Evolutionary conservation across 176 grass and related monocot genomes (phyloP).

Genomic region (Chloris gayana): DNA sequence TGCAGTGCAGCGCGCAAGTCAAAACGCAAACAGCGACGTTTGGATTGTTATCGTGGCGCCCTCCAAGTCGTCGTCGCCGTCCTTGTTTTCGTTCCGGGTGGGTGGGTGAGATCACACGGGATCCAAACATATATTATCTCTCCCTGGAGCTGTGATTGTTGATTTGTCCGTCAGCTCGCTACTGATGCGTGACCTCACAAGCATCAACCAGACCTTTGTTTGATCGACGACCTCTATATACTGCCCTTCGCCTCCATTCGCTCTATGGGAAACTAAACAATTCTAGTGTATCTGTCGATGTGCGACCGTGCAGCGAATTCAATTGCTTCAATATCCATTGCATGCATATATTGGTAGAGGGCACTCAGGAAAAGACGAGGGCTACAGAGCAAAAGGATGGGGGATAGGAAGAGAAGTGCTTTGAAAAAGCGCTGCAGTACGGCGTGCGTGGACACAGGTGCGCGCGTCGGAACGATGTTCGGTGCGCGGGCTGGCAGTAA

Average conservation of each 20-base stretch:
- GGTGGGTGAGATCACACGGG: slow-evolving; percentile 21
- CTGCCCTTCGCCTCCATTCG: not conserved
- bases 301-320: not conserved
- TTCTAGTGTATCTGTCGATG: not conserved
- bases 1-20: not conserved
- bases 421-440: not conserved
- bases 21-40: slow-evolving; percentile 17
- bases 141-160: not conserved
- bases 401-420: not conserved
- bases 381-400: slow-evolving; percentile 13
- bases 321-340: slow-evolving; percentile 7
- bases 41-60: not conserved
- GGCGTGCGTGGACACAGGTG: not conserved
- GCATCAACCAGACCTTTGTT: no score
- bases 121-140: slow-evolving; percentile 23
- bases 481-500: slow-evolving; percentile 11
- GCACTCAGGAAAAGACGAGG: not conserved
- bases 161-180: slow-evolving; percentile 17
- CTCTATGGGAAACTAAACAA: not conserved
- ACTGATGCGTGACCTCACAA: slow-evolving; percentile 20
- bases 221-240: not conserved
- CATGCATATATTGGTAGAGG: not conserved
- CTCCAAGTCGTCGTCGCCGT: slow-evolving; percentile 1
- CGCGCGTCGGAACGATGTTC: slow-evolving; percentile 13
- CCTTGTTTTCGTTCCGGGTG: not conserved